Base-by-base conservation (phyloP, 768 basidiomycete species). In the Tylopilus cervinicoccineus region DNA sequence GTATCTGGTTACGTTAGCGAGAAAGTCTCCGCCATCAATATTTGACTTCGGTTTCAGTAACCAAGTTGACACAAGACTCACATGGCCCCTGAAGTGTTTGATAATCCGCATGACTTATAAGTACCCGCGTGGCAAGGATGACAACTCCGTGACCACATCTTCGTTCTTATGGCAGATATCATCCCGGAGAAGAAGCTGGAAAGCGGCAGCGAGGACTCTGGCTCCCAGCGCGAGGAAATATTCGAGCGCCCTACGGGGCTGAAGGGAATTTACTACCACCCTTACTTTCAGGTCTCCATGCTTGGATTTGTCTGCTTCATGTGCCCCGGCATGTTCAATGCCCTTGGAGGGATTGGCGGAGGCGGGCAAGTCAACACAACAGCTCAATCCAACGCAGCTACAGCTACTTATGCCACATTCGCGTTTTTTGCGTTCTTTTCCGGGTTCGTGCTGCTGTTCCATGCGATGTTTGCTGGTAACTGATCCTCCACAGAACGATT, bases 331-430 rank as follows among this genome's bases (percentile, higher is more conserved):
- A 76, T 89, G 47, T 91, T 88, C 69, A 91, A 91, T 59, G 82
- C 88, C 3, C 67, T 90, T 53, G 85, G 80, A 51, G 87, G 90
- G 20, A 73, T 93, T 45, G 90, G 90, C 5, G 88, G 76, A 38
- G 88, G 85, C 38, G 90, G 90, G 4, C 84, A 86, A 67, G 62
- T 88, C 34, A 81, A 86, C 57, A 60, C 79, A 12, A 73, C 71
- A 4, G 86, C 81, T 12, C 79, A 76, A 59, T 81, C 86, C 16
- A 87, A 91, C 56, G 76, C 85, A 3, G 83, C 84, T 58, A 70
- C 80, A 1, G 80, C 86, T 4, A 67, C 88, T 13, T 90, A 92
- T 58, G 66, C 80, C 3, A 77, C 76, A 5, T 85, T 84, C 55
- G 78, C 83, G 4, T 67, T 77, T 49, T 73, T 70, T 12, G 80